These are phyloP conservation scores for Trichoderma koningiopsis DNA, from an alignment of 2,329 filamentous ascomycete genomes.

Conservation along the genomic window DNA sequence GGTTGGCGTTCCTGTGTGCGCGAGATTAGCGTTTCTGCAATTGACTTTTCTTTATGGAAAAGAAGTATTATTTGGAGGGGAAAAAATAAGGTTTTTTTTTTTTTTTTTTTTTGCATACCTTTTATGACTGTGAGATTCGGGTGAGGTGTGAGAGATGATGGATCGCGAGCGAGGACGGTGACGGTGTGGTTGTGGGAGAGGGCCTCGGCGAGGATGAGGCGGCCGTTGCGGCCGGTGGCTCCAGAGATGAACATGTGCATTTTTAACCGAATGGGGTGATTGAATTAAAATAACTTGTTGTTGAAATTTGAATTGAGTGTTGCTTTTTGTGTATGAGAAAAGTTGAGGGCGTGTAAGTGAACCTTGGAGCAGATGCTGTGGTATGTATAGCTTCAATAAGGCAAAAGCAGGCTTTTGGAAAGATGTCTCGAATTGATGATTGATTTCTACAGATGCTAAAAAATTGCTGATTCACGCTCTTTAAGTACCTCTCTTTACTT, in stretches of 20 bases:
- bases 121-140: conserved; percentile 42
- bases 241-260: conserved; percentile 53
- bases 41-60: no score
- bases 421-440: background rate
- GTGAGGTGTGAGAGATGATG: conserved; percentile 36
- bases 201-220: conserved; percentile 45
- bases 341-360: background rate
- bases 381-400: background rate
- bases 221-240: conserved; percentile 50
- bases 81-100: no score
- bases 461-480: background rate
- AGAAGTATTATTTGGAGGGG: no score
- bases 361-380: background rate
- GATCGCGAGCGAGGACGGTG: conserved; percentile 49
- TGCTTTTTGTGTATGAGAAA: background rate
- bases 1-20: conserved; percentile 40
- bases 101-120: background rate
- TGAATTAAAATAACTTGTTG: background rate
- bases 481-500: background rate
- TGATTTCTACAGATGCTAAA: background rate
- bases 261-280: background rate
- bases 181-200: conserved; percentile 46
- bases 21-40: background rate
- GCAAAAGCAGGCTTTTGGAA: background rate
- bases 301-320: background rate